These are phyloP conservation scores for Aureobasidium musti DNA, from an alignment of 2,329 filamentous ascomycete genomes.

Conservation along the genomic window DNA sequence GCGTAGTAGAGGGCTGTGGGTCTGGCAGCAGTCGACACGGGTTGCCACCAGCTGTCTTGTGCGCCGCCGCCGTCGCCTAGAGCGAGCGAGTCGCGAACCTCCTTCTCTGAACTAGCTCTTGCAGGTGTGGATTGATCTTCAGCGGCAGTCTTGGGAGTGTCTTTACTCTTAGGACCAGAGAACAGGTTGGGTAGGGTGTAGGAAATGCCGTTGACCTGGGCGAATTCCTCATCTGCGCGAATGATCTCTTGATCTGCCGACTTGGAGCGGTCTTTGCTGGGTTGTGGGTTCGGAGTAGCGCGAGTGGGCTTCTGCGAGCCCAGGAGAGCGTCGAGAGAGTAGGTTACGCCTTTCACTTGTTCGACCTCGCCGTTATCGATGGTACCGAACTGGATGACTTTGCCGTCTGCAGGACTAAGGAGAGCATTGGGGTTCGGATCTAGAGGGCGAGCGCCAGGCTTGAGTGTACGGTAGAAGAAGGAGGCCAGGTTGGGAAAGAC, in stretches of 20 bases:
- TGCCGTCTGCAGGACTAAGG: constrained; percentile 86
- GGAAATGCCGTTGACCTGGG: constrained; percentile 88
- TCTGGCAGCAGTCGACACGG: constrained; percentile 40
- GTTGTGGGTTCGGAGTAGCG: constrained; percentile 52
- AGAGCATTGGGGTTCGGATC: constrained; percentile 79
- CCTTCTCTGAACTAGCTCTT: constrained; percentile 71
- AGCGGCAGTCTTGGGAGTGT: constrained; percentile 17
- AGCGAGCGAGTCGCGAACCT: constrained; percentile 82
- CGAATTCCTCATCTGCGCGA: constrained; percentile 86
- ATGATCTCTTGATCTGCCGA: constrained; percentile 63
- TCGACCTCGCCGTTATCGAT: constrained; percentile 95
- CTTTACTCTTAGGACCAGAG: constrained; percentile 59
- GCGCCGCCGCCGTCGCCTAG: constrained; percentile 46
- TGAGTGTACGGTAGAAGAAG: constrained; percentile 96
- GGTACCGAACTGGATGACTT: constrained; percentile 85
- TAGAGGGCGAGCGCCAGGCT: constrained; percentile 81
- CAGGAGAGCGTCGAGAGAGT: constrained; percentile 88
- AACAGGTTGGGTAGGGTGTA: constrained; percentile 89
- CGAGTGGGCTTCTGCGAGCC: constrained; percentile 55
- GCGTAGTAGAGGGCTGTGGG: constrained; percentile 81
- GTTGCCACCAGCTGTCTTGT: constrained; percentile 53
- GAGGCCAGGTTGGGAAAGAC: constrained; percentile 89
- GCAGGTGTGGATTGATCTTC: constrained; percentile 73
- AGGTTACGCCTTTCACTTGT: constrained; percentile 98
- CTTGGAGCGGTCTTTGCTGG: constrained; percentile 38